phyloP scores from a whole-genome alignment of 805 yeast genomes.

The Pichia nakasei region DNA sequence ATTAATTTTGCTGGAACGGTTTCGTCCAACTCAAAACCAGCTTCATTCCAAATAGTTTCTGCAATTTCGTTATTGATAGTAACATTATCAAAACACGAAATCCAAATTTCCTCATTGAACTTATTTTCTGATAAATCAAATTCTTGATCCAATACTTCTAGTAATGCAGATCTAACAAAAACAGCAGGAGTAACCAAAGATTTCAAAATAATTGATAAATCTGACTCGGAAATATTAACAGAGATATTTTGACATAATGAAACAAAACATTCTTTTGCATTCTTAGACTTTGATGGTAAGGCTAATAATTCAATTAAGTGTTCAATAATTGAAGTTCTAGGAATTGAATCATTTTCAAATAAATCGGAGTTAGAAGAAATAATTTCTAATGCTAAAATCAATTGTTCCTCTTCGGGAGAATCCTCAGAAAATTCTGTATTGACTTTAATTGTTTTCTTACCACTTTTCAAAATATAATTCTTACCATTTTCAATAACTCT shows the following conservation, averaged over 20 bases:
- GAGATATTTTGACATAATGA: conserved; percentile 73
- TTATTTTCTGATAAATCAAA: conserved; percentile 45
- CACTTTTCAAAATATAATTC: conserved; percentile 41
- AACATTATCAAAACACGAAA: conserved; percentile 69
- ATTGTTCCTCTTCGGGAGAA: conserved; percentile 81
- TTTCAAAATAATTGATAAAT: conserved; percentile 48
- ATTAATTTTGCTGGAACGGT: conserved; percentile 41
- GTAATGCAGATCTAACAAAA: conserved; percentile 68
- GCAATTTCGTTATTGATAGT: conserved; percentile 57
- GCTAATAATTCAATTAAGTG: conserved; percentile 60
- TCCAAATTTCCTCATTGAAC: conserved; percentile 52
- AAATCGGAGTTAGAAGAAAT: conserved; percentile 59
- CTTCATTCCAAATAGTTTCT: conserved; percentile 78
- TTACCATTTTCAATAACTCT: conserved; percentile 63
- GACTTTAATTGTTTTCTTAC: conserved; percentile 37
- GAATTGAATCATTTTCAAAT: conserved; percentile 58
- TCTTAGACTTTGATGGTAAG: conserved; percentile 68
- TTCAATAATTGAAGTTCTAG: conserved; percentile 55
- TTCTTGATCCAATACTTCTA: conserved; percentile 83
- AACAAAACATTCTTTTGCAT: conserved; percentile 75
- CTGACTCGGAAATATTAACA: conserved; percentile 45
- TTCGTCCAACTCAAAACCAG: conserved; percentile 37
- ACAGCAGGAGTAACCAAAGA: conserved; percentile 51
- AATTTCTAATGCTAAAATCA: conserved; percentile 68
- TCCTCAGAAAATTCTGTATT: conserved; percentile 72